phyloP scores from a whole-genome alignment of 2,329 filamentous ascomycete species.

The Neobulgaria alba region DNA sequence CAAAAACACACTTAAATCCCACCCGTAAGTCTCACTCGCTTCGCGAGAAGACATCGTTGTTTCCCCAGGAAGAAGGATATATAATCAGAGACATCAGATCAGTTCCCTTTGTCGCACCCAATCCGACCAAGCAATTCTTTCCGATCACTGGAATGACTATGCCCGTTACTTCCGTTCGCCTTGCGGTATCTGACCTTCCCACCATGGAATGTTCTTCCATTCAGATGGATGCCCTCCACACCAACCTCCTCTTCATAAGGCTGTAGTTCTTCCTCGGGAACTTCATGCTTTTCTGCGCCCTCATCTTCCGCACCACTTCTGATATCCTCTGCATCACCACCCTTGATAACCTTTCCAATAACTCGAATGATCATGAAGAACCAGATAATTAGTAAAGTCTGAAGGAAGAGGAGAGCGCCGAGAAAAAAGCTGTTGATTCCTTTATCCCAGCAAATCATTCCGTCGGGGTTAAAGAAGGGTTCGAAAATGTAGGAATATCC shows the following conservation, averaged over 20 bases:
- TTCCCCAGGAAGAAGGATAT: slow-evolving; percentile 1
- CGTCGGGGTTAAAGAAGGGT: slow-evolving; percentile 63
- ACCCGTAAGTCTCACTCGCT: too few relatives aligned
- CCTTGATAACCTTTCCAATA: slow-evolving; percentile 69
- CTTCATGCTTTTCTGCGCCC: slow-evolving; percentile 42
- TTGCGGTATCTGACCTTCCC: slow-evolving; percentile 22
- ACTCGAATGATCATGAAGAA: slow-evolving; percentile 83
- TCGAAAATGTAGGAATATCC: slow-evolving; percentile 58
- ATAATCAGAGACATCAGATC: too few relatives aligned
- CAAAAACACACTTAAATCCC: too few relatives aligned
- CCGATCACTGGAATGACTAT: slow-evolving; percentile 26
- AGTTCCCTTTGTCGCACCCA: slow-evolving; percentile 29
- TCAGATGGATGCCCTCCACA: slow-evolving; percentile 61
- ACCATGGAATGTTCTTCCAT: slow-evolving; percentile 31
- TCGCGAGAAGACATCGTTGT: too few relatives aligned
- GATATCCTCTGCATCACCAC: slow-evolving; percentile 71
- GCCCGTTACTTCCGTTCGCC: slow-evolving; percentile 23
- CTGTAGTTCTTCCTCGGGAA: slow-evolving; percentile 11
- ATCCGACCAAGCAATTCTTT: slow-evolving; percentile 30
- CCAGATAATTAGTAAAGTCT: slow-evolving; percentile 77
- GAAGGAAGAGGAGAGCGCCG: slow-evolving; percentile 64
- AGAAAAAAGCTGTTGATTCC: slow-evolving; percentile 72
- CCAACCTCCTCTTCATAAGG: slow-evolving; percentile 67
- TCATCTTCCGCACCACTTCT: slow-evolving; percentile 89
- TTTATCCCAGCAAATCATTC: slow-evolving; percentile 71